Base-by-base conservation (phyloP, 129 eudicot species). In the Helichrysum umbraculigerum region DNA sequence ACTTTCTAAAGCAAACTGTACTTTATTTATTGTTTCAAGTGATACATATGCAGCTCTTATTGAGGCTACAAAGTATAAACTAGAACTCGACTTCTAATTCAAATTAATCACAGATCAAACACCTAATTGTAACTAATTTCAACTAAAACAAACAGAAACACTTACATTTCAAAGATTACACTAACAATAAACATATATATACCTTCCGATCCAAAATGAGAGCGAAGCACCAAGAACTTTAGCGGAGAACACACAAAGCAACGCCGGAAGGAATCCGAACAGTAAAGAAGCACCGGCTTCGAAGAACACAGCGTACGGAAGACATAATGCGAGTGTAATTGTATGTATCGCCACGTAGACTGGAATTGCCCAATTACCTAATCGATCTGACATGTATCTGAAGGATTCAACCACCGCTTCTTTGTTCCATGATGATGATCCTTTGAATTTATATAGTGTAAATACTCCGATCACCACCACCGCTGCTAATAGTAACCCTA, bases 181-280 rank as follows among this genome's bases (percentile, higher is more conserved):
- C 2, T 32, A 62, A 47, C 58, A 32, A 39, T 0, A 12, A 11
- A 4, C 8, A 62, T 0, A 29, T 33, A 16, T 15, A 35, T 82
- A 82, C 98, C 98, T 86, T 83, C 97, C 97, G 71, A 93, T 89
- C 81, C 87, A 90, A 81, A 93, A 93, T 68, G 98, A 93, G 78
- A 93, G 94, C 16, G 98, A 93, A 66, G 98, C 98, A 6, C 89
- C 98, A 21, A 93, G 87, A 79, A 93, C 57, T 81, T 93, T 93
- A 25, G 98, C 98, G 6, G 96, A 82, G 72, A 93, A 93, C 67
- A 93, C 98, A 60, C 98, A 93, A 25, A 93, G 76, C 62, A 93
- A 86, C 6, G 98, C 95, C 29, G 96, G 96, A 61, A 90, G 61
- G 80, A 93, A 93, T n/a, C 98, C 98, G 72, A 93, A 93, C 47